Percentiles rank a stretch among this genome's conserved stretches.
These are phyloP conservation scores for Fusarium sp. DNA, from an alignment of 2,329 filamentous ascomycete species.

Conservation along the genomic window DNA sequence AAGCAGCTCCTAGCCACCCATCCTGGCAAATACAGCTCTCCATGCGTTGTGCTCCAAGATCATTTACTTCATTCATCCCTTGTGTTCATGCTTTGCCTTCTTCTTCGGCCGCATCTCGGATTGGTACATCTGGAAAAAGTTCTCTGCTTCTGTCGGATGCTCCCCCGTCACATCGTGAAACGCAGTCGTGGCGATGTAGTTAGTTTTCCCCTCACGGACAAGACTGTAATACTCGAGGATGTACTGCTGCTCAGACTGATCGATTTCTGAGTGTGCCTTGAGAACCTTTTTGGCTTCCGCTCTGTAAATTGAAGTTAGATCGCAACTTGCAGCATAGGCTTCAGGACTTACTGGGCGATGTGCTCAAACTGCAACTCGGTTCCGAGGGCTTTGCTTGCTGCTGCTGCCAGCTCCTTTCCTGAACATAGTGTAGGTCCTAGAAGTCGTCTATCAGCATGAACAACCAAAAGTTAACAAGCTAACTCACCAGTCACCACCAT, in stretches of 20 bases:
- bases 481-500: slow-evolving; percentile 17
- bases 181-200: slow-evolving; percentile 8
- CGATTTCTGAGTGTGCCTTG: slow-evolving; percentile 6
- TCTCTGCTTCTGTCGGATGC: slow-evolving; percentile 7
- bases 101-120: slow-evolving; percentile 17
- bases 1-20: not conserved
- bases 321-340: too few relatives aligned
- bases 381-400: slow-evolving; percentile 59
- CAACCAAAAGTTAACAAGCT: fast-evolving
- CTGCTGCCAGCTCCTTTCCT: slow-evolving; percentile 59
- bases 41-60: not conserved
- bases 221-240: slow-evolving; percentile 25
- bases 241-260: slow-evolving; percentile 12
- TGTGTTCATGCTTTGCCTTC: slow-evolving; percentile 22
- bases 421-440: slow-evolving; percentile 59
- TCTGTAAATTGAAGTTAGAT: not conserved
- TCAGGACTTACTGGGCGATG: slow-evolving; percentile 26
- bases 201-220: slow-evolving; percentile 18
- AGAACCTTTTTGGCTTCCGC: slow-evolving; percentile 18
- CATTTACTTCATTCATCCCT: not conserved
- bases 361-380: slow-evolving; percentile 46
- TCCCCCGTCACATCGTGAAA: slow-evolving; percentile 16
- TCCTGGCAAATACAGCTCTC: not conserved
- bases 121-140: slow-evolving; percentile 28
- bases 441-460: not conserved